A percentile compares a stretch with the other conserved stretches of the same genome.
Conservation (phyloP, 371 early-diverging fungal genomes). For the Lichtheimia hyalospora region DNA sequence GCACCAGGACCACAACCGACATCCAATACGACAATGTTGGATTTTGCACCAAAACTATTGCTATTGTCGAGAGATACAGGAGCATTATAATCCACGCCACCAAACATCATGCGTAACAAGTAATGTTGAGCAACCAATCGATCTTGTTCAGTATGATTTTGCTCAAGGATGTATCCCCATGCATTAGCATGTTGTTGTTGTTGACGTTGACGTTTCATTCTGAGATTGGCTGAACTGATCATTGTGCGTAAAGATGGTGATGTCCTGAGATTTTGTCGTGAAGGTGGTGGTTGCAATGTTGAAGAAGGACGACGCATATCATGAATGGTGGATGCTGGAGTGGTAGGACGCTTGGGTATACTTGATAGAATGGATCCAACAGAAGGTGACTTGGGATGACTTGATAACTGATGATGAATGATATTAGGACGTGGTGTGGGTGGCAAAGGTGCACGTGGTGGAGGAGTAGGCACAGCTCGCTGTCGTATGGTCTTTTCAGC, state of each 20-base stretch:
- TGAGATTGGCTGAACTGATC: slow-evolving; percentile 1
- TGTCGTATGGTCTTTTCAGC: slow-evolving; percentile 3
- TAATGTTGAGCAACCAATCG: slow-evolving; percentile 46
- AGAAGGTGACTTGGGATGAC: not conserved
- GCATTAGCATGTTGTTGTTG: not conserved
- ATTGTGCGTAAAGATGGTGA: not conserved
- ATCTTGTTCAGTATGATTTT: slow-evolving; percentile 21
- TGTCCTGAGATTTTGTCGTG: not conserved
- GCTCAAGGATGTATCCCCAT: slow-evolving; percentile 8
- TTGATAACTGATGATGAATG: not conserved
- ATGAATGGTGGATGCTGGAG: not conserved
- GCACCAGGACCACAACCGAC: slow-evolving; percentile 39
- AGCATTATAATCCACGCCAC: slow-evolving; percentile 8
- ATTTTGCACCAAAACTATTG: no score
- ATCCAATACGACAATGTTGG: slow-evolving; percentile 23
- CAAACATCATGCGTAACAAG: slow-evolving; percentile 31
- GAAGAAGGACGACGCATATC: not conserved
- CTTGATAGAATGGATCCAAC: slow-evolving; percentile 8
- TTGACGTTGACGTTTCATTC: slow-evolving; percentile 1
- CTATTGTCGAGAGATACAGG: slow-evolving; percentile 4
- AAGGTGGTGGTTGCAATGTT: slow-evolving; percentile 1
- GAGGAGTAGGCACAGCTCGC: slow-evolving; percentile 1
- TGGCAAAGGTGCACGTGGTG: slow-evolving; percentile 10
- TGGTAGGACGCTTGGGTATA: slow-evolving; percentile 2
- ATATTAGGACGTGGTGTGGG: slow-evolving; percentile 1